Evolutionary conservation across 345 rosid species (phyloP).

Genomic region (Syzygium aromaticum): DNA sequence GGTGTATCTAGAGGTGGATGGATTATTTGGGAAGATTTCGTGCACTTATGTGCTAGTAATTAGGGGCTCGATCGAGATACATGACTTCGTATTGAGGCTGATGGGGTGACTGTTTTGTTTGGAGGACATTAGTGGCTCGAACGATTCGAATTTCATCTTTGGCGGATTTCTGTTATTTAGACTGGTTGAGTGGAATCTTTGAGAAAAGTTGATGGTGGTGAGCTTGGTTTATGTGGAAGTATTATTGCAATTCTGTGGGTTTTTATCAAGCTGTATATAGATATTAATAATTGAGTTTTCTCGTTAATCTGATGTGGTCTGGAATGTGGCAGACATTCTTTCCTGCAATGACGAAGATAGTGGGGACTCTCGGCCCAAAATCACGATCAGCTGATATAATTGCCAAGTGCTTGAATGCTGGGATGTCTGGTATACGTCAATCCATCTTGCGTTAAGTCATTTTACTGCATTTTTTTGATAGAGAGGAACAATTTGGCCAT

Average conservation of each 20-base stretch:
- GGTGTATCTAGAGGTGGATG: not conserved
- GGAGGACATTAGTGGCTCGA: not conserved
- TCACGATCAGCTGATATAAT: constrained; percentile 43
- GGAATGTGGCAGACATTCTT: constrained; percentile 38
- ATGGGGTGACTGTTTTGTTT: too few relatives aligned
- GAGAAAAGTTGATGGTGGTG: not conserved
- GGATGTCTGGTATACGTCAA: constrained; percentile 50
- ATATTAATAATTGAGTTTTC: not conserved
- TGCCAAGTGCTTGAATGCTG: constrained; percentile 47
- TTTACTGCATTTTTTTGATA: not conserved
- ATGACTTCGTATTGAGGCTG: not conserved
- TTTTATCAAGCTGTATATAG: not conserved
- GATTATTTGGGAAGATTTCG: not conserved
- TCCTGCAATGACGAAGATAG: constrained; percentile 66
- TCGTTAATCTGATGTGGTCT: not conserved
- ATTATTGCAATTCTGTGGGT: not conserved
- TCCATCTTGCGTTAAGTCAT: not conserved
- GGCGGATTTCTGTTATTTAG: not conserved
- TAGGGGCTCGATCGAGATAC: not conserved
- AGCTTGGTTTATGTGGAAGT: not conserved
- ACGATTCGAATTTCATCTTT: not conserved
- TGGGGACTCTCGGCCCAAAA: constrained; percentile 62
- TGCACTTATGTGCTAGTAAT: not conserved
- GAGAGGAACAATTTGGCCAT: not conserved
- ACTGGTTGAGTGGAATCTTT: not conserved